Conservation (phyloP, 371 early-diverging fungal genomes). For the Mortierella sp. region DNA sequence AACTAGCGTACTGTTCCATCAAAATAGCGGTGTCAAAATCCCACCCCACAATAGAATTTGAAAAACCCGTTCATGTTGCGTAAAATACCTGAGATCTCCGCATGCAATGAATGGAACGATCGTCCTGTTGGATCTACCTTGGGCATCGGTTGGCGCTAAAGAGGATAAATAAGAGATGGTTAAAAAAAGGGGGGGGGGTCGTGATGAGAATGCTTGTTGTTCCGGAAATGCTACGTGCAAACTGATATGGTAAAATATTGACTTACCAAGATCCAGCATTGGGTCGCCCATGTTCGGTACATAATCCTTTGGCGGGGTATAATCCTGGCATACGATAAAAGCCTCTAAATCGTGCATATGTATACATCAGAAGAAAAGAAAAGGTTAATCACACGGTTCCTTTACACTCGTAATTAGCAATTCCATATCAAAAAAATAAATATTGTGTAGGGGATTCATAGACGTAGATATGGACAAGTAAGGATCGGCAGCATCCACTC, state of each 20-base stretch:
- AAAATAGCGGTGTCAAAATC: too few species aligned
- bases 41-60: too few species aligned
- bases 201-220: too few species aligned
- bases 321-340: constrained; percentile 93
- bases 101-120: constrained; percentile 94
- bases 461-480: not conserved
- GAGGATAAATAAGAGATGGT: too few species aligned
- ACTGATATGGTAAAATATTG: not conserved
- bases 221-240: too few species aligned
- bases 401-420: too few species aligned
- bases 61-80: too few species aligned
- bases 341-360: constrained; percentile 70
- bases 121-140: constrained; percentile 77
- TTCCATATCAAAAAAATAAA: too few species aligned
- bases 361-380: too few species aligned
- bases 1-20: not conserved
- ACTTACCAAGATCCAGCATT: constrained; percentile 78
- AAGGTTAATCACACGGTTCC: too few species aligned
- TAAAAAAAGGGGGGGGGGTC: too few species aligned
- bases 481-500: not conserved
- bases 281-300: constrained; percentile 92
- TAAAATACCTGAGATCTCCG: constrained; percentile 89
- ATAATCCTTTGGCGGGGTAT: constrained; percentile 85
- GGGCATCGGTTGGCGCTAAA: constrained; percentile 64
- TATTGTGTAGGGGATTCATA: too few species aligned